Conservation (phyloP, 2,329 filamentous ascomycete species). For the Stylonectria norvegica region DNA sequence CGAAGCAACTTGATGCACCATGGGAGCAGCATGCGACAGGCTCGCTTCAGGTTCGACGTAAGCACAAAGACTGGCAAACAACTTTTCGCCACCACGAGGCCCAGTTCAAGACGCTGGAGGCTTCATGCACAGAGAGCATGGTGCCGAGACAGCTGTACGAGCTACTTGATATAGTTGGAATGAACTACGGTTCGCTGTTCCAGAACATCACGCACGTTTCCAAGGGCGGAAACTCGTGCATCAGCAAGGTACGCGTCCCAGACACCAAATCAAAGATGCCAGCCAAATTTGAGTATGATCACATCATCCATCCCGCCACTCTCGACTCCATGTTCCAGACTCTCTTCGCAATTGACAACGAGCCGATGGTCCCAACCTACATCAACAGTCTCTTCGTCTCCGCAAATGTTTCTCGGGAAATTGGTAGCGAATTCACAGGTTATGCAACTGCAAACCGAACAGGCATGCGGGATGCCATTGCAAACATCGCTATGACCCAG, state of each 20-base stretch:
- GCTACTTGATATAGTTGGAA: constrained; percentile 46
- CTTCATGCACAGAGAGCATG: constrained; percentile 32
- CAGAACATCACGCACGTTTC: constrained; percentile 42
- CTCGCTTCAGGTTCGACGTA: constrained; percentile 27
- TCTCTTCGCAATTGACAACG: constrained; percentile 43
- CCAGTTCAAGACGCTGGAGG: constrained; percentile 22
- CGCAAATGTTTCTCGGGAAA: constrained; percentile 31
- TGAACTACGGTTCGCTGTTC: constrained; percentile 50
- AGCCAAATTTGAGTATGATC: constrained; percentile 48
- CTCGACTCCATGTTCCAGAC: constrained; percentile 56
- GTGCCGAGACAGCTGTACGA: constrained; percentile 49
- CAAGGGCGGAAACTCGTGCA: constrained; percentile 33
- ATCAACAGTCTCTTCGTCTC: constrained; percentile 47
- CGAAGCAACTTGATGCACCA: constrained; percentile 37
- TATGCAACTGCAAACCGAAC: constrained; percentile 37
- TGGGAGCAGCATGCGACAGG: constrained; percentile 46
- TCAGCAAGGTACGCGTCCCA: constrained; percentile 41
- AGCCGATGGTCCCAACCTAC: constrained; percentile 48
- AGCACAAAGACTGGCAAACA: constrained; percentile 14
- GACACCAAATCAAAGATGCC: constrained; percentile 54
- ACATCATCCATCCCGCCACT: constrained; percentile 56
- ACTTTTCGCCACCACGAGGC: constrained; percentile 19
- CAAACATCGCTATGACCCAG: constrained; percentile 43
- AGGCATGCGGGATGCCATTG: constrained; percentile 38
- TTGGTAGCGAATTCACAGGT: constrained; percentile 38